Evolutionary conservation across 2,329 filamentous ascomycete species (phyloP), one percentile per base, ranked within the genome.

Genomic region (Fusarium sp.): DNA sequence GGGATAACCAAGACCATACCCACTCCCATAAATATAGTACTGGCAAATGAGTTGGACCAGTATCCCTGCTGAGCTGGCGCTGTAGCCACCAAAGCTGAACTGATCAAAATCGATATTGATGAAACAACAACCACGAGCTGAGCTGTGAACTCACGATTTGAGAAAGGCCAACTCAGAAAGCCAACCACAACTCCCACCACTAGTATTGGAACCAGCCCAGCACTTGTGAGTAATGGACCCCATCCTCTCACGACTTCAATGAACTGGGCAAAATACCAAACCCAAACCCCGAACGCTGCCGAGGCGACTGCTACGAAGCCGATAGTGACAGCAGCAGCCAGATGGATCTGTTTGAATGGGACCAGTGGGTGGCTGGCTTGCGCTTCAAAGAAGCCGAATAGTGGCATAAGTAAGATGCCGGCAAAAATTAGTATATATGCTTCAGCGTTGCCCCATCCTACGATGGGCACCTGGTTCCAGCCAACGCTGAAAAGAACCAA

Each of bases 191-290:
- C 43, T 4, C 73, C 72, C 11, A 59, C 55, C 13, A 72, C 46
- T 7, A 74, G 50, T 11, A 75, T 28, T 4, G 73, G 72, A 3
- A 74, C 60, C 37, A 75, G 64, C 3, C 61, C 70, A 26, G 70
- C 71, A 22, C 70, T 71, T 13, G 65, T 39, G 5, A 59, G 59
- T 5, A 75, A 55, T 15, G 70, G 48, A 8, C 35, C 58, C 73
- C 73, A 75, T 24, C 53, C 68, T 47, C 73, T 65, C 14, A 75
- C 7, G 13, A 64, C 62, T 45, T 72, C 68, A 6, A 74, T 45
- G n/a, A 74, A 66, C 30, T 70, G 72, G 22, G 65, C 52, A 22
- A 71, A 65, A 50, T 75, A 73, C 72, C 73, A 75, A 17, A 67
- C 46, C 73, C 73, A 75, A 5, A 75, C 51, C 5, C 62, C 70